phyloP scores from a whole-genome alignment of 306 rosid species.

The Parietaria judaica region DNA sequence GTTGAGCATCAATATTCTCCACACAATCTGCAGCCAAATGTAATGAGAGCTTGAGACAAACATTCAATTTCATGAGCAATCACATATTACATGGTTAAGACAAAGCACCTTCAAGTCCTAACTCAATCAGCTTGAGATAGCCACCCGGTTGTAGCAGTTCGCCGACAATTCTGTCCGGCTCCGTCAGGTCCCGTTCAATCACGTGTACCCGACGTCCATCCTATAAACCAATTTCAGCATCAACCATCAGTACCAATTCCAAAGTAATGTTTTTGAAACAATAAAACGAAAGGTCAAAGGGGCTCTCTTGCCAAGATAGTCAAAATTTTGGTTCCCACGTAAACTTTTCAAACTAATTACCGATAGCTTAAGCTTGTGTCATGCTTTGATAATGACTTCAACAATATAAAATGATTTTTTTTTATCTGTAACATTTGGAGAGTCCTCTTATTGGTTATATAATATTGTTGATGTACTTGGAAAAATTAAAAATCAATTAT shows the following conservation, averaged over 20 bases:
- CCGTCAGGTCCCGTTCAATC: conserved; percentile 77
- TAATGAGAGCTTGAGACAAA: conserved; percentile 6
- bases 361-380: neutral
- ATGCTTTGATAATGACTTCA: neutral
- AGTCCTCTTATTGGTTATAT: neutral
- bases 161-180: conserved; percentile 90
- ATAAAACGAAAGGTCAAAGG: neutral
- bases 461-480: neutral
- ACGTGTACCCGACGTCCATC: conserved; percentile 82
- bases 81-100: neutral
- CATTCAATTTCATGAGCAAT: too few relatives aligned
- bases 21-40: conserved; percentile 66
- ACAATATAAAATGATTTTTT: neutral
- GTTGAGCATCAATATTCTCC: conserved; percentile 75
- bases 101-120: conserved; percentile 76
- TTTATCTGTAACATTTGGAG: too few relatives aligned
- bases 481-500: neutral
- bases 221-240: conserved; percentile 27
- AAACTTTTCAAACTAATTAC: neutral
- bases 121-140: conserved; percentile 79
- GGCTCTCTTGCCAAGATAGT: neutral
- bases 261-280: neutral
- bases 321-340: neutral
- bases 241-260: conserved; percentile 13
- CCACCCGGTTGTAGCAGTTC: conserved; percentile 94